Evolutionary conservation across 2,329 filamentous ascomycete species (phyloP), one percentile per base, ranked within the genome.

Genomic region (Botrytis sinoallii): DNA sequence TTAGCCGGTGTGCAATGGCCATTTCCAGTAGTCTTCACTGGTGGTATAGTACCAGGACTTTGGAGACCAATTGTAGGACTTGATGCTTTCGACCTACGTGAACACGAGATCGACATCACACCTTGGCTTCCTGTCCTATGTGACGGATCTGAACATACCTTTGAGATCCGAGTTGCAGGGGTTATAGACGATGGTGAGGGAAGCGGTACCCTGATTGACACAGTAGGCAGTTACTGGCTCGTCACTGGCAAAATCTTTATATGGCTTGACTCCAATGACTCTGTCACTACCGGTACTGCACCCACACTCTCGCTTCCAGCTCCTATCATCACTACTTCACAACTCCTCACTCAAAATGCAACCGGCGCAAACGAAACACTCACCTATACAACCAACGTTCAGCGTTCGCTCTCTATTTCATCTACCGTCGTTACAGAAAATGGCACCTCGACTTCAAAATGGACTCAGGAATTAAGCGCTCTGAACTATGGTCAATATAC

Each of bases 41-140:
- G 94, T 4, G 93, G 93, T 1, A 86, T 97, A 9, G 90, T 92
- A 1, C 93, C 93, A 7, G 89, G 89, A 1, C 86, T 96, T 57
- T 94, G 94, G 87, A 86, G 92, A 10, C 93, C 93, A 0, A 87
- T 96, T 71, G 93, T 93, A 4, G 93, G 93, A 1, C 89, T 92
- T 32, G 90, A 96, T 78, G 89, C 92, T 0, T 96, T 94, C 80
- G 93, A 96, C 79, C 84, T 97, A 38, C 85, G 88, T 63, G 93
- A 96, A 80, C 90, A 93, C 76, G 92, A 96, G 80, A 93, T 97
- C 75, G 93, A 97, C 79, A 90, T 97, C 66, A 91, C 92, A 1
- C 90, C 93, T 0, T 96, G 91, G 85, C 84, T 96, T 4, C 89
- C 91, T 0, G 74, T 91, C 1, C 85, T 96, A 0, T 90, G 88